Conservation (phyloP, 2,329 filamentous ascomycete genomes). For the Colletotrichum tabaci region DNA sequence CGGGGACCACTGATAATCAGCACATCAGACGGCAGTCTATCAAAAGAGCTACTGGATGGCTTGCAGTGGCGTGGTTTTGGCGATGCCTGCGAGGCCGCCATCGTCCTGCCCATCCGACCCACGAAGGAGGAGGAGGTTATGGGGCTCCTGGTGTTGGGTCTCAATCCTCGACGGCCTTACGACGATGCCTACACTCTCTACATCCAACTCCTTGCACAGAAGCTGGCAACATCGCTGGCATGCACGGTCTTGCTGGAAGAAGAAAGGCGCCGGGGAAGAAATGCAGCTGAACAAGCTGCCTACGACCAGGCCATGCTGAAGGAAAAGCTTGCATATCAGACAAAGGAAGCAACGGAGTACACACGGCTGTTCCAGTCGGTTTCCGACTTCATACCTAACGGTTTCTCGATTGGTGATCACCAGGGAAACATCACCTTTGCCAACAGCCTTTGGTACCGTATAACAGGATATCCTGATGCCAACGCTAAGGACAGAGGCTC, state of each 20-base stretch:
- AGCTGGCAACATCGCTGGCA: conserved; percentile 76
- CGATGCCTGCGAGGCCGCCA: conserved; percentile 74
- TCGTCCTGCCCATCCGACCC: conserved; percentile 78
- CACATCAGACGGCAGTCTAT: conserved; percentile 67
- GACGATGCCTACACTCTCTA: conserved; percentile 82
- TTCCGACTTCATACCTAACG: conserved; percentile 81
- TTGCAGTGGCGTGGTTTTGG: conserved; percentile 75
- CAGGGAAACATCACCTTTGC: conserved; percentile 78
- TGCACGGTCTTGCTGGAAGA: conserved; percentile 81
- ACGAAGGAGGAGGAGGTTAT: conserved; percentile 76
- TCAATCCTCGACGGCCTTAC: conserved; percentile 80
- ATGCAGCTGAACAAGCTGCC: conserved; percentile 73
- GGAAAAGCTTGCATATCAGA: conserved; percentile 73
- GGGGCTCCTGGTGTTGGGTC: conserved; percentile 77
- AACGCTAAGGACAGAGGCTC: conserved; percentile 54
- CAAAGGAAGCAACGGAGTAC: conserved; percentile 64
- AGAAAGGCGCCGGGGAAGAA: conserved; percentile 72
- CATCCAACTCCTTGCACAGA: conserved; percentile 69
- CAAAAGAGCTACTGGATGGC: conserved; percentile 69
- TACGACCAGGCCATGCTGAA: conserved; percentile 77
- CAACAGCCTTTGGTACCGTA: conserved; percentile 76
- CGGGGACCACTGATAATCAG: conserved; percentile 58
- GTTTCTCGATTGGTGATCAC: conserved; percentile 79
- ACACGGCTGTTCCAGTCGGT: conserved; percentile 79
- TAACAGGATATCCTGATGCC: conserved; percentile 61